These are phyloP conservation scores for Hippophae gyantsensis DNA, from an alignment of 306 rosid species.

Conservation along the genomic window DNA sequence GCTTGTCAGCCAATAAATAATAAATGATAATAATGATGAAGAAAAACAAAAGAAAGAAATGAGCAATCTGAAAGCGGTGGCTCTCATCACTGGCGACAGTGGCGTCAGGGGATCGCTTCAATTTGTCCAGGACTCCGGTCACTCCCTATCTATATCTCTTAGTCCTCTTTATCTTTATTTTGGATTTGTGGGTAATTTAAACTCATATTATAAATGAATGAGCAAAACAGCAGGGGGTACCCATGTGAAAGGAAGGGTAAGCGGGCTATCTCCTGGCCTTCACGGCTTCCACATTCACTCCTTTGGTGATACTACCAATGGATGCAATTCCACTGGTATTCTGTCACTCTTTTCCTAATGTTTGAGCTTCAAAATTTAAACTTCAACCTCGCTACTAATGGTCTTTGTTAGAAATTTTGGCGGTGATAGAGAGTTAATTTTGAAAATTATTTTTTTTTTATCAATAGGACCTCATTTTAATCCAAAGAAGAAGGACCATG, in stretches of 20 bases:
- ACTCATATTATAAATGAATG: neutral
- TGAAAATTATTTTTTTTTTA: neutral
- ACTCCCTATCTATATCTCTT: slow-evolving; percentile 24
- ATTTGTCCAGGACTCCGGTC: slow-evolving; percentile 32
- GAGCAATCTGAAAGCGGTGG: slow-evolving; percentile 48
- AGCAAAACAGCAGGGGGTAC: slow-evolving; percentile 36
- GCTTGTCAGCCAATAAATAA: no score
- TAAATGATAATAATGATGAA: no score
- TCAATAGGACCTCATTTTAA: slow-evolving; percentile 62
- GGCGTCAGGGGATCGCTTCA: slow-evolving; percentile 54
- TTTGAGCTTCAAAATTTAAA: neutral
- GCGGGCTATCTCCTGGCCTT: slow-evolving; percentile 59
- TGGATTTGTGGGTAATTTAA: slow-evolving; percentile 1
- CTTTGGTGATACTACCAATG: slow-evolving; percentile 88
- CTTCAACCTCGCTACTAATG: neutral
- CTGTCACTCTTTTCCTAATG: neutral
- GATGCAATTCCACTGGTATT: slow-evolving; percentile 89
- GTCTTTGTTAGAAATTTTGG: neutral
- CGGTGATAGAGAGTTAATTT: neutral
- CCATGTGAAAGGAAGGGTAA: slow-evolving; percentile 45
- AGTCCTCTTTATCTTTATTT: neutral
- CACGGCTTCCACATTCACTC: slow-evolving; percentile 93
- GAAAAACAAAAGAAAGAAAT: slow-evolving; percentile 8
- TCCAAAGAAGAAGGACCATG: slow-evolving; percentile 58
- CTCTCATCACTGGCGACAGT: slow-evolving; percentile 40